Percentiles rank a stretch among this genome's conserved stretches.
phyloP scores from a whole-genome alignment of 495 filamentous ascomycete species.

The Neurospora sp. region DNA sequence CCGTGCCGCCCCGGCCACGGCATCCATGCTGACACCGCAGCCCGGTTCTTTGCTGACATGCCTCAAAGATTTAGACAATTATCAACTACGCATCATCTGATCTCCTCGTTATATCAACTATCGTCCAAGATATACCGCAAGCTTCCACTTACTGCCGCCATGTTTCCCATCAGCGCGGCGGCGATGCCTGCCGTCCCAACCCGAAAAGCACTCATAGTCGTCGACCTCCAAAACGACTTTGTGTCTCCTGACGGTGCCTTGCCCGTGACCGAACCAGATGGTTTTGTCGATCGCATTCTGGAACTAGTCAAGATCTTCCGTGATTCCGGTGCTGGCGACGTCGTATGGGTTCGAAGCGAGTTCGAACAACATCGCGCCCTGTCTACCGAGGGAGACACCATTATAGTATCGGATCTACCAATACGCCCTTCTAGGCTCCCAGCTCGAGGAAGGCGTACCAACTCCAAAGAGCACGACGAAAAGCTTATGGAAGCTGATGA shows the following conservation, averaged over 20 bases:
- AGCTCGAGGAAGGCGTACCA: slow-evolving; percentile 7
- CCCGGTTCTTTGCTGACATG: not conserved
- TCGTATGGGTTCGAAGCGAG: slow-evolving; percentile 81
- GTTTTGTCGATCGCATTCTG: slow-evolving; percentile 58
- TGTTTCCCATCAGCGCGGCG: slow-evolving; percentile 40
- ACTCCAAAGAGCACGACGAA: slow-evolving; percentile 21
- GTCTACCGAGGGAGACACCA: slow-evolving; percentile 40
- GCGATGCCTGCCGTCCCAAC: slow-evolving; percentile 45
- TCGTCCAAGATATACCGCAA: not conserved
- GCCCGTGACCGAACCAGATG: slow-evolving; percentile 50
- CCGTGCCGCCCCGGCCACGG: not conserved
- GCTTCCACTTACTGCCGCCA: slow-evolving; percentile 14
- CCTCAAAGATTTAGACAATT: not conserved
- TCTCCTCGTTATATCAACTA: not conserved
- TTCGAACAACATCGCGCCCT: slow-evolving; percentile 50
- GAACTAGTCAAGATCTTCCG: slow-evolving; percentile 65
- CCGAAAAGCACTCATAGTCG: slow-evolving; percentile 70
- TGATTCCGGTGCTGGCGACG: slow-evolving; percentile 50
- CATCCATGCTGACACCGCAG: not conserved
- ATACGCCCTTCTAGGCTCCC: slow-evolving; percentile 5
- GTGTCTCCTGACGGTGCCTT: slow-evolving; percentile 59
- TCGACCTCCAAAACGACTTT: slow-evolving; percentile 93
- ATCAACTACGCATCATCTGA: not conserved
- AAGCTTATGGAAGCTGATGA: slow-evolving; percentile 24
- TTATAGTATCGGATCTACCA: slow-evolving; percentile 27